These are phyloP conservation scores for Aspergillus felis DNA, from an alignment of 2,329 filamentous ascomycete species.

Conservation along the genomic window DNA sequence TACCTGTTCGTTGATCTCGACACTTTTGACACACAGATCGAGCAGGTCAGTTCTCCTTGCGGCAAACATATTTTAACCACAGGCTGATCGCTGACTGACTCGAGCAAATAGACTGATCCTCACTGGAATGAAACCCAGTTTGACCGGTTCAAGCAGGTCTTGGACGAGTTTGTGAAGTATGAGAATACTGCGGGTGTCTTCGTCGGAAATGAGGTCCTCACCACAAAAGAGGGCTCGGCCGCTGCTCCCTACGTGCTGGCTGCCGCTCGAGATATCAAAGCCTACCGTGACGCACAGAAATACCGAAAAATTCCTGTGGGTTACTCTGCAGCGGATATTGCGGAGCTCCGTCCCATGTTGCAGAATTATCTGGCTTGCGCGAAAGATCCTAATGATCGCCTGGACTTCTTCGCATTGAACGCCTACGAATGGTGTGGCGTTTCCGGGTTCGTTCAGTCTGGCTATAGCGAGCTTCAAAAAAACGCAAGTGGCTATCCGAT, in stretches of 20 bases:
- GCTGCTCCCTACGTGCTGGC: slow-evolving; percentile 82
- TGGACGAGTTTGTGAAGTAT: slow-evolving; percentile 73
- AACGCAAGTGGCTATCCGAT: slow-evolving; percentile 69
- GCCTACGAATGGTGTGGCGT: slow-evolving; percentile 75
- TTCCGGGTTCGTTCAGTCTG: slow-evolving; percentile 56
- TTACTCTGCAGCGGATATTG: slow-evolving; percentile 83
- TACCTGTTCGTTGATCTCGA: slow-evolving; percentile 80
- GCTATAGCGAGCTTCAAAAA: slow-evolving; percentile 65
- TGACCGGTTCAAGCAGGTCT: slow-evolving; percentile 63
- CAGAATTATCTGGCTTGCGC: slow-evolving; percentile 78
- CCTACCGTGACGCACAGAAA: slow-evolving; percentile 68
- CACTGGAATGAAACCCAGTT: slow-evolving; percentile 72
- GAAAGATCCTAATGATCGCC: slow-evolving; percentile 58
- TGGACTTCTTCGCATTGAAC: slow-evolving; percentile 85
- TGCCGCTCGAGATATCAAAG: slow-evolving; percentile 75
- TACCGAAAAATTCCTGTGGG: slow-evolving; percentile 81
- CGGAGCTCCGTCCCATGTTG: slow-evolving; percentile 61
- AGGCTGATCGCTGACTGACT: slow-evolving; percentile 5
- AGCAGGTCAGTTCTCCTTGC: slow-evolving; percentile 29
- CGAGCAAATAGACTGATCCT: slow-evolving; percentile 48
- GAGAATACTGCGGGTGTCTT: slow-evolving; percentile 82
- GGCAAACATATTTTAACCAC: neutral
- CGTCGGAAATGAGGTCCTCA: slow-evolving; percentile 79
- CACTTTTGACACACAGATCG: slow-evolving; percentile 44
- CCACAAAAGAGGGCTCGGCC: slow-evolving; percentile 46